Percentiles rank a stretch among this genome's conserved stretches.
Evolutionary conservation across 192 early-diverging fungal species (phyloP).

Genomic region (Geranomyces michiganensis): DNA sequence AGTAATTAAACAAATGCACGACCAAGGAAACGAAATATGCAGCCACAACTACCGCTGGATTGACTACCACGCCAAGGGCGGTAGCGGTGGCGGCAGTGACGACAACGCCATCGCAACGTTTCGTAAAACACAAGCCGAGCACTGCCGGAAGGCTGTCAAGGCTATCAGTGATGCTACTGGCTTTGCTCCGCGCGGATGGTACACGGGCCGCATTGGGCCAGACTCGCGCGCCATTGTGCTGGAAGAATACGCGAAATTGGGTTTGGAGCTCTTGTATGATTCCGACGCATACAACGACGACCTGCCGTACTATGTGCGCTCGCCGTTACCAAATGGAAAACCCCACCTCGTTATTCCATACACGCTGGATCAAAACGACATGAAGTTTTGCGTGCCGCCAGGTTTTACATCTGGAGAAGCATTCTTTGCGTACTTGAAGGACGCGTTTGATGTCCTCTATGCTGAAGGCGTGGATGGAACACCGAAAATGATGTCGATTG

Average conservation of each 20-base stretch:
- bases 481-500: constrained; percentile 56
- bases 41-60: constrained; percentile 53
- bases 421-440: constrained; percentile 55
- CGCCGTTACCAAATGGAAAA: constrained; percentile 15
- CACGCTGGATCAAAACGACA: constrained; percentile 57
- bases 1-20: constrained; percentile 41
- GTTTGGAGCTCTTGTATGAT: constrained; percentile 54
- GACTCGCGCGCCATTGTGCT: constrained; percentile 34
- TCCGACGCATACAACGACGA: constrained; percentile 62
- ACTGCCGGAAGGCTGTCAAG: constrained; percentile 37
- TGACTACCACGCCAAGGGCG: constrained; percentile 18
- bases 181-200: constrained; percentile 53
- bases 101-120: constrained; percentile 21
- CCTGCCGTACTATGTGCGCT: constrained; percentile 50
- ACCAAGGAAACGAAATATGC: constrained; percentile 52
- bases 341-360: constrained; percentile 50
- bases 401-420: constrained; percentile 51
- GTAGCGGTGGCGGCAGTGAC: constrained; percentile 32
- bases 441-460: constrained; percentile 52
- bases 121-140: constrained; percentile 38
- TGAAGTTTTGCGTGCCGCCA: constrained; percentile 57
- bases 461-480: constrained; percentile 45
- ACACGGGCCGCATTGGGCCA: constrained; percentile 53
- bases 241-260: constrained; percentile 45
- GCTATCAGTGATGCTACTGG: constrained; percentile 47